phyloP scores from a whole-genome alignment of 2,329 filamentous ascomycete species.

The Orbilia brochopaga region DNA sequence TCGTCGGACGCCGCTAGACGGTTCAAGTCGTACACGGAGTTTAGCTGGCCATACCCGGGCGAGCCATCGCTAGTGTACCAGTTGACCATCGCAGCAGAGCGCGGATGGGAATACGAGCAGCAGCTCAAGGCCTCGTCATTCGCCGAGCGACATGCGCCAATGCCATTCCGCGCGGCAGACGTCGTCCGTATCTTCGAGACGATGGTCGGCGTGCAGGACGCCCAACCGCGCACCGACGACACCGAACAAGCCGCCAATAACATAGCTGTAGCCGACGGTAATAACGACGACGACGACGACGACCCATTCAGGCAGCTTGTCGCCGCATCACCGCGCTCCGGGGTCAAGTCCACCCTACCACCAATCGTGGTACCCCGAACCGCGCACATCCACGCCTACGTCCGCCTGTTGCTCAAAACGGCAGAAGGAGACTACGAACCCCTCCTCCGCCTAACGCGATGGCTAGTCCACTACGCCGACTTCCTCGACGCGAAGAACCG shows the following conservation, averaged over 20 bases:
- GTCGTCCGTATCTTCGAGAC: slow-evolving; percentile 29
- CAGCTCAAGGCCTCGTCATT: not conserved
- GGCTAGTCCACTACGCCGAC: slow-evolving; percentile 31
- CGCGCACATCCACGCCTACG: slow-evolving; percentile 38
- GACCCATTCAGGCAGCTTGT: slow-evolving; percentile 16
- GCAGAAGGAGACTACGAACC: slow-evolving; percentile 25
- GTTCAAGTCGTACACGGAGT: not conserved
- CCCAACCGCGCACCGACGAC: not conserved
- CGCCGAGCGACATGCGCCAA: not conserved
- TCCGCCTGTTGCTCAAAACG: slow-evolving; percentile 29
- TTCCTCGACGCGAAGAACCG: slow-evolving; percentile 40
- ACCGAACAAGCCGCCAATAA: not conserved
- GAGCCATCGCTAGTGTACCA: slow-evolving; percentile 29
- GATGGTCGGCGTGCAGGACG: slow-evolving; percentile 15
- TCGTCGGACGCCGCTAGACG: not conserved
- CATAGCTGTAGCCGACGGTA: not conserved
- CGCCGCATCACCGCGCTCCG: not conserved
- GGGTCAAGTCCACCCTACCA: slow-evolving; percentile 17
- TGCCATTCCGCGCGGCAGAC: slow-evolving; percentile 19
- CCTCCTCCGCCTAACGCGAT: slow-evolving; percentile 21
- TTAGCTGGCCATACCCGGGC: not conserved
- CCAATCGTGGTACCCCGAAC: slow-evolving; percentile 30
- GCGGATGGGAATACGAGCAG: slow-evolving; percentile 39
- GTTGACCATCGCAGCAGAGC: slow-evolving; percentile 33
- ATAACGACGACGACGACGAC: slow-evolving; percentile 6